Base-by-base conservation (phyloP, 192 early-diverging fungal species). In the Gigaspora rosea region DNA sequence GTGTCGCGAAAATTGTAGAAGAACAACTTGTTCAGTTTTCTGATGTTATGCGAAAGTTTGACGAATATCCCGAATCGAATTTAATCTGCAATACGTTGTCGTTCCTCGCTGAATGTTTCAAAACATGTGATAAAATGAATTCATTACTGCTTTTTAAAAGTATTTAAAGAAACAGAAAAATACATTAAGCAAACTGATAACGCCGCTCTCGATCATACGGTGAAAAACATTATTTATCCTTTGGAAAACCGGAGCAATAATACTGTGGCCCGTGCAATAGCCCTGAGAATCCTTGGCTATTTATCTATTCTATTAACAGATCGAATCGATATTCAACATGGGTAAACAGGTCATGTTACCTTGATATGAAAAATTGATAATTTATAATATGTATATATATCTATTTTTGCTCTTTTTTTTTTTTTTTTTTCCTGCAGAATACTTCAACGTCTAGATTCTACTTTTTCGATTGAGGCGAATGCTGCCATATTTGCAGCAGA, bases 401-500 rank as follows among this genome's bases (percentile, higher is more conserved):
- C n/a, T 47, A 18, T 66, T n/a, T 66, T 66, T n/a, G 0, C 7
- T 41, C n/a, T n/a, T n/a, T n/a, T n/a, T n/a, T n/a, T n/a, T n/a
- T 62, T 35, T 63, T 63, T 33, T 32, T 16, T 16, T n/a, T 57
- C 12, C 4, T 69, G 16, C 56, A 73, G 71, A 56, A 73, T 73
- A 46, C n/a, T 73, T 22, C 71, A 73, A 56, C 71, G 71, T 49
- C 22, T 73, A 22, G 71, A 73, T 59, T 73, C 71, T 3, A 13
- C 32, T 41, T 32, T 73, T 20, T 10, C 18, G 36, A 73, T 73
- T 27, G 71, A 73, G 36, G 71, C 56, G 32, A 73, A 59, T 41
- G 71, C 71, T 7, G 71, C 71, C 18, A 73, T 73, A 22, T 73
- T 46, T 73, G 71, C 71, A n/a, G 71, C 56, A 47, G 71, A 73